These are phyloP conservation scores for Leucocoprinus leucothites DNA, from an alignment of 768 basidiomycete species.

Conservation along the genomic window DNA sequence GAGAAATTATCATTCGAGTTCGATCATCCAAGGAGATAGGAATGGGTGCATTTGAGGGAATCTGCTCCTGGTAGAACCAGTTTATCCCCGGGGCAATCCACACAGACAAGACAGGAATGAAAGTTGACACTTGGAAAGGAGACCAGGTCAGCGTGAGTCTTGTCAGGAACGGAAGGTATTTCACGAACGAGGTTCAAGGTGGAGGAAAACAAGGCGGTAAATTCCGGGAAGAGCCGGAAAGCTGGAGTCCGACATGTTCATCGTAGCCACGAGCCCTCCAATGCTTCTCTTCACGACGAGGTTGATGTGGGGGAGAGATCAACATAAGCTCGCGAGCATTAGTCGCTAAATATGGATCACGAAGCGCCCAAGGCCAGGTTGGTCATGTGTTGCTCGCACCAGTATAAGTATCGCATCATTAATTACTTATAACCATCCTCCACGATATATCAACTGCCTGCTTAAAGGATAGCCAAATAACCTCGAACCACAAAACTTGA, in stretches of 20 bases:
- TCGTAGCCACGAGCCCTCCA: background rate
- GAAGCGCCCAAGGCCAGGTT: background rate
- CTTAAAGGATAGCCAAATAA: too few relatives aligned
- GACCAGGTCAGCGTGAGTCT: background rate
- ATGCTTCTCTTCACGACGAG: too few relatives aligned
- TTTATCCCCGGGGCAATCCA: constrained; percentile 58
- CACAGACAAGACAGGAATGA: constrained; percentile 34
- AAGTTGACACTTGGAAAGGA: constrained; percentile 29
- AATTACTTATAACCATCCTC: too few relatives aligned
- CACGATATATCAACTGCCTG: too few relatives aligned
- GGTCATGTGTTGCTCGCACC: too few relatives aligned
- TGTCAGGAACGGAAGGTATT: background rate
- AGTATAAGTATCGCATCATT: too few relatives aligned
- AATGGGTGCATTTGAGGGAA: constrained; percentile 40
- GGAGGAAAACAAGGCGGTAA: constrained; percentile 60
- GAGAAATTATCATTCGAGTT: constrained; percentile 61
- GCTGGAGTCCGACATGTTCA: constrained; percentile 18
- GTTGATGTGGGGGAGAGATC: background rate
- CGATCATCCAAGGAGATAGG: constrained; percentile 40
- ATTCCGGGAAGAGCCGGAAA: constrained; percentile 63
- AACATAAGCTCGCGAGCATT: background rate
- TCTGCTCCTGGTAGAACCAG: constrained; percentile 67
- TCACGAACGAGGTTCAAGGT: constrained; percentile 58
- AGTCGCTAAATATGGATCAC: background rate
- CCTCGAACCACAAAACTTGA: too few relatives aligned